Base-by-base conservation (phyloP, 2,329 filamentous ascomycete genomes). In the Calonectria hawksworthii region DNA sequence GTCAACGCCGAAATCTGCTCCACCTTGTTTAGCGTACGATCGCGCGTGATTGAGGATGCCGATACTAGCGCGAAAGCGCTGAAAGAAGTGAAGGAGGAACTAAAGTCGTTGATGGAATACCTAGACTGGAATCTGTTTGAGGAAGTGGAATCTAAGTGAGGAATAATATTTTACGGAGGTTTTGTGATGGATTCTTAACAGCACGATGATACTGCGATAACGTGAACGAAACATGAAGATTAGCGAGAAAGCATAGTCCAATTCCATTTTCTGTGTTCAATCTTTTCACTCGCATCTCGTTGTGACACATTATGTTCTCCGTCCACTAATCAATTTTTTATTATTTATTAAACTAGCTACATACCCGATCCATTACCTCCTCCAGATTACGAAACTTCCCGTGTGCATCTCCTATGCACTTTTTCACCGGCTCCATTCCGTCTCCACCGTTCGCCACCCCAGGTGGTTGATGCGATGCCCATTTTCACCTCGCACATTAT, bases 1-100 rank as follows among this genome's bases (percentile, higher is more conserved):
- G 64, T 68, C 63, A 72, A 72, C 21, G 70, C 51, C 9, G 32
- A 61, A 9, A 68, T 72, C 16, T 72, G 70, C 23, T 28, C 36
- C 3, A 54, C 70, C 16, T 52, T 72, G 61, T 72, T 72, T 23
- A 30, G 36, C 5, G 38, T 68, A 21, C 64, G 63, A 26, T 28
- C 32, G 3, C 63, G 34, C 10, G 23, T 68, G 1, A 47, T 61
- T n/a, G 10, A 44, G 21, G 21, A 72, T n/a, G 5, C 30, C 1
- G 38, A 36, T 18, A 64, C 51, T 1, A 47, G n/a, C 6, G 51
- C 41, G 7, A n/a, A 67, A 23, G 18, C n/a, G 3, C 28, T 72
- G 5, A 28, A 38, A 6, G 9, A 52, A 10, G 50, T 41, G 8
- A 72, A 72, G 51, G n/a, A 10, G 1, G 16, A 59, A n/a, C 14